Percentiles rank a stretch among this genome's conserved stretches.
These are phyloP conservation scores for Citrullus mucosospermus DNA, from an alignment of 306 rosid genomes.

Conservation along the genomic window DNA sequence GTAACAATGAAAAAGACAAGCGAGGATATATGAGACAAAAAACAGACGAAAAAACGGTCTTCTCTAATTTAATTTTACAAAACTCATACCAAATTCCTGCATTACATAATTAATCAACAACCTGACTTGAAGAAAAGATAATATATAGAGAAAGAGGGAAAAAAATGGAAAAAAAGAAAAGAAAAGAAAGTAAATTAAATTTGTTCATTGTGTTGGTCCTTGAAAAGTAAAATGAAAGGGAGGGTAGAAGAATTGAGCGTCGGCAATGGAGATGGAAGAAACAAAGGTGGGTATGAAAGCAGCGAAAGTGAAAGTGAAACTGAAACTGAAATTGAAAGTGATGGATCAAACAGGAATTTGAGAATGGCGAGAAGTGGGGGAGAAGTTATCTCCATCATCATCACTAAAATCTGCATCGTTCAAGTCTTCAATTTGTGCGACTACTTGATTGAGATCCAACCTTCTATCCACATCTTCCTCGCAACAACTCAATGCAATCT, in stretches of 20 bases:
- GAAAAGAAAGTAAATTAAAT: not conserved
- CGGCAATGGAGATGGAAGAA: not conserved
- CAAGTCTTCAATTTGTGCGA: slow-evolving; percentile 45
- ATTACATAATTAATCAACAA: slow-evolving; percentile 4
- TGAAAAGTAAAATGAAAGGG: not conserved
- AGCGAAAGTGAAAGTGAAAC: too few relatives aligned
- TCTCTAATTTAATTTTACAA: slow-evolving; percentile 3
- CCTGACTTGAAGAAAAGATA: not conserved
- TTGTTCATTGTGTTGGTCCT: not conserved
- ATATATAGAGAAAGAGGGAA: not conserved
- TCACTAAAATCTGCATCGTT: slow-evolving; percentile 16
- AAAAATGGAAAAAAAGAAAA: not conserved
- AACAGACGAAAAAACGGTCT: not conserved
- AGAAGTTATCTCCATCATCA: not conserved
- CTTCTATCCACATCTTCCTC: slow-evolving; percentile 84
- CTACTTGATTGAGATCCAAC: slow-evolving; percentile 46
- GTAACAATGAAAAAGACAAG: not conserved
- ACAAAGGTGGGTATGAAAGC: not conserved
- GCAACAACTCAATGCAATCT: slow-evolving; percentile 81
- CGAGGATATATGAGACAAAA: not conserved
- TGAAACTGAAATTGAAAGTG: not conserved
- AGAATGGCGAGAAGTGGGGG: not conserved
- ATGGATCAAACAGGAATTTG: not conserved
- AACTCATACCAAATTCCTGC: not conserved
- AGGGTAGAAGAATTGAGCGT: not conserved